Percentiles rank a stretch among this genome's conserved stretches.
phyloP scores from a whole-genome alignment of 2,329 filamentous ascomycete genomes.

The Verticillium tricorpus region DNA sequence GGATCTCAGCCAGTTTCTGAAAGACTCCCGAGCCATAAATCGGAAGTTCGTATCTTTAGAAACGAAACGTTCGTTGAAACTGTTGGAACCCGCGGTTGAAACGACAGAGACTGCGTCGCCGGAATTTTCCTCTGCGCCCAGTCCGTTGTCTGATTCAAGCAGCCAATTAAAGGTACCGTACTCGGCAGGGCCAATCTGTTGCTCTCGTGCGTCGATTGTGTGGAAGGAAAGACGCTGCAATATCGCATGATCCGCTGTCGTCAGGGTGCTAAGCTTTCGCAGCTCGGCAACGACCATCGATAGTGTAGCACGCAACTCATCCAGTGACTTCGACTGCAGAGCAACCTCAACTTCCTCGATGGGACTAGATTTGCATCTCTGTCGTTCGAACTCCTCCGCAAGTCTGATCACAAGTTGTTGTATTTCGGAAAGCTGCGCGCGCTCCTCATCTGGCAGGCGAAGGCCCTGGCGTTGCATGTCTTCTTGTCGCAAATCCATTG shows the following conservation, averaged over 20 bases:
- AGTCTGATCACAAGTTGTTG: neutral
- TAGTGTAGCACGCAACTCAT: neutral
- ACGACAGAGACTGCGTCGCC: neutral
- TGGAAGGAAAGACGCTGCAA: neutral
- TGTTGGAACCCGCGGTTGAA: neutral
- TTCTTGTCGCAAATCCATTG: neutral
- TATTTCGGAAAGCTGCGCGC: neutral
- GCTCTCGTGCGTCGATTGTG: neutral
- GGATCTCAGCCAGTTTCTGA: neutral
- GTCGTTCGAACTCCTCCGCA: neutral
- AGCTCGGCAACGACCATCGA: neutral
- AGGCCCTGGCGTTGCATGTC: neutral
- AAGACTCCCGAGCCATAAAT: neutral
- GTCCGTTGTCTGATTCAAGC: neutral
- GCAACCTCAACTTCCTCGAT: neutral
- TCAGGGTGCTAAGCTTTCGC: neutral
- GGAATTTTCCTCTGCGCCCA: neutral
- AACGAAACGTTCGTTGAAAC: neutral
- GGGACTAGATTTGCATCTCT: neutral
- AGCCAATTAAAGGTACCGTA: neutral
- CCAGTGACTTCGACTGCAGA: neutral
- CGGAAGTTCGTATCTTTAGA: neutral
- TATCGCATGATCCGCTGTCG: neutral
- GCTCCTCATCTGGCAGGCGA: neutral
- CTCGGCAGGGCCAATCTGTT: neutral